These are phyloP conservation scores for Lichtheimia hyalospora DNA, from an alignment of 371 early-diverging fungal genomes.

Conservation along the genomic window DNA sequence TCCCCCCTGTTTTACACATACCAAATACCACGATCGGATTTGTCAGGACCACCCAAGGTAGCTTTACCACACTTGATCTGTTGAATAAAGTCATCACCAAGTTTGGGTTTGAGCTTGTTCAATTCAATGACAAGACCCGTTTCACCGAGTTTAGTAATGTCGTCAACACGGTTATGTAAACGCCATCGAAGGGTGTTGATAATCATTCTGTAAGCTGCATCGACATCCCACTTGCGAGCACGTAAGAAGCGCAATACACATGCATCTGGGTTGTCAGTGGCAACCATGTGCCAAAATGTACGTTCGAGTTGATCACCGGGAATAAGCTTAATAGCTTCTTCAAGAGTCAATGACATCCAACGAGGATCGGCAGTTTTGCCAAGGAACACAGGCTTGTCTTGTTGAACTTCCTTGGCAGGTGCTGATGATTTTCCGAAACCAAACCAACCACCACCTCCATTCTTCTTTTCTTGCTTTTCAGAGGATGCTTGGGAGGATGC, in stretches of 20 bases:
- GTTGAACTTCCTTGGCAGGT: constrained; percentile 18
- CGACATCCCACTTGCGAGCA: constrained; percentile 78
- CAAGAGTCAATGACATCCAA: constrained; percentile 36
- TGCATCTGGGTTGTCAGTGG: constrained; percentile 69
- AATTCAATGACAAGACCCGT: constrained; percentile 37
- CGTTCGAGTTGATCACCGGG: constrained; percentile 31
- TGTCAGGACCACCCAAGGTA: constrained; percentile 61
- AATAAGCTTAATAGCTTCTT: constrained; percentile 39
- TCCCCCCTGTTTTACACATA: constrained; percentile 15
- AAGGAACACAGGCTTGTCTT: constrained; percentile 47
- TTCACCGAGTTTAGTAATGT: constrained; percentile 63
- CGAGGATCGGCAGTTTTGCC: constrained; percentile 45
- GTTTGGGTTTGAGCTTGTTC: constrained; percentile 41
- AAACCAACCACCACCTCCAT: constrained; percentile 26
- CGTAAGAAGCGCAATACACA: constrained; percentile 70
- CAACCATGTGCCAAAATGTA: constrained; percentile 58
- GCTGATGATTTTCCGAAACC: constrained; percentile 35
- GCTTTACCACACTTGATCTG: constrained; percentile 60
- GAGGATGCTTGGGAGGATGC: background rate
- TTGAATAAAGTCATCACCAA: constrained; percentile 38
- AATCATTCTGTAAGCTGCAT: constrained; percentile 66
- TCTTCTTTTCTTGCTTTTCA: background rate
- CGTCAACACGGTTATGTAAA: constrained; percentile 51
- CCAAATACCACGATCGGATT: constrained; percentile 54
- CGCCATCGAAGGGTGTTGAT: constrained; percentile 68